A percentile compares a stretch with the other conserved stretches of the same genome.
Conservation (phyloP, 1,139 yeast species). For the Wickerhamiella infanticola region DNA sequence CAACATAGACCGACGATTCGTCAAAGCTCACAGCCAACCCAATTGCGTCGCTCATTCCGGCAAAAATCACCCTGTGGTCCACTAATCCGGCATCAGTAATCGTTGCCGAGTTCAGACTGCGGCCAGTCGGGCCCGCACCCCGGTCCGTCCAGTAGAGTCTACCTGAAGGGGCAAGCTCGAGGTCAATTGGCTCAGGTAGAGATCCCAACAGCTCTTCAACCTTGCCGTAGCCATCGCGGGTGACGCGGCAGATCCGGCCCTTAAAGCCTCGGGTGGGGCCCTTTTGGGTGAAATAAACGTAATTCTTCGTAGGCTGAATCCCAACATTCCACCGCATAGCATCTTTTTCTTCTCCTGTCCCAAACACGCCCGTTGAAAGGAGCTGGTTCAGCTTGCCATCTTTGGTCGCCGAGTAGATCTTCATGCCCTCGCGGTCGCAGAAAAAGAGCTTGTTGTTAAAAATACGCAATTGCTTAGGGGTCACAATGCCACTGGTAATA, state of each 20-base stretch:
- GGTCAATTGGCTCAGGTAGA: conserved; percentile 1
- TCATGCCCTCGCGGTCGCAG: conserved; percentile 1
- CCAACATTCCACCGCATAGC: background rate
- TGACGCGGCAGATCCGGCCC: background rate
- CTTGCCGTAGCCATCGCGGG: background rate
- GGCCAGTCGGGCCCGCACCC: background rate
- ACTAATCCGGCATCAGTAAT: background rate
- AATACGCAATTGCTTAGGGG: background rate
- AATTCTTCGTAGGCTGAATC: background rate
- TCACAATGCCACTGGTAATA: background rate
- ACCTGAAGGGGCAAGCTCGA: background rate
- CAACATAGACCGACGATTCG: background rate
- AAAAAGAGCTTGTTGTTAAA: background rate
- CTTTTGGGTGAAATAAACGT: background rate
- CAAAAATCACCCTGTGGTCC: background rate
- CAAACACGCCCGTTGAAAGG: background rate
- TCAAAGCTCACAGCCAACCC: background rate
- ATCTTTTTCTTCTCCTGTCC: background rate
- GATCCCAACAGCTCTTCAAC: background rate
- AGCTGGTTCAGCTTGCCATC: background rate
- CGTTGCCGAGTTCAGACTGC: background rate
- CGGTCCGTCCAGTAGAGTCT: conserved; percentile 1
- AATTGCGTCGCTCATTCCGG: background rate
- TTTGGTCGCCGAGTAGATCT: background rate
- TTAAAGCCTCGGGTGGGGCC: background rate